Base-by-base conservation (phyloP, 192 early-diverging fungal genomes). In the Thamnidium elegans region DNA sequence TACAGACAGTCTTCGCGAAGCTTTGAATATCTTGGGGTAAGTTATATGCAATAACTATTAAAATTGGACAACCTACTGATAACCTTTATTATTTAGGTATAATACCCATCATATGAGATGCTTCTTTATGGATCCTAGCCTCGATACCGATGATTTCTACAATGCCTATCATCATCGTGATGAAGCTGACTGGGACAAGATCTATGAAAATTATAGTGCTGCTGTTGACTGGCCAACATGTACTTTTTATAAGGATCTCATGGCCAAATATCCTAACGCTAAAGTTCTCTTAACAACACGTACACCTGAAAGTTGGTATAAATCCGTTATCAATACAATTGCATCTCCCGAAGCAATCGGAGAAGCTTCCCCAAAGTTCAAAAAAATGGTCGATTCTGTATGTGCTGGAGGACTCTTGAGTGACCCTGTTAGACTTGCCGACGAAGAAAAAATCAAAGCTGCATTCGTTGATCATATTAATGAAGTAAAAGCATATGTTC, bases 151-250 rank as follows among this genome's bases (percentile, higher is more conserved):
- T 61, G 26, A 47, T 10, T 61, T 61, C 26, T 47, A 47, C 9
- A 31, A 61, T n/a, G 59, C 59, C n/a, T 13, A 3, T 1, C n/a
- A 31, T 7, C 43, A 45, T 9, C 26, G 44, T 8, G 44, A 45
- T 13, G 44, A 45, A 31, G 62, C 43, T 8, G 68, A 70, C n/a
- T 70, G 68, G 68, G 55, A 70, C 4, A 48, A n/a, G 4, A 26
- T 56, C 0, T 70, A 47, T 36, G 62, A 42, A 7, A 58, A 64
- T 5, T 70, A 56, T 21, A 17, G 42, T 45, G 68, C 68, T 30
- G 68, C 62, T 7, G 20, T 56, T 20, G 68, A 70, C 34, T 70
- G 68, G 68, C 68, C 68, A 21, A 50, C 68, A 1, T 53, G 36
- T 43, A 58, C 61, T 0, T 58, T 63, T 6, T 70, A 70, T 23